Evolutionary conservation across 1,284 basidiomycete genomes (phyloP), one percentile per base, ranked within the genome.

Genomic region (Schizopora paradoxa): DNA sequence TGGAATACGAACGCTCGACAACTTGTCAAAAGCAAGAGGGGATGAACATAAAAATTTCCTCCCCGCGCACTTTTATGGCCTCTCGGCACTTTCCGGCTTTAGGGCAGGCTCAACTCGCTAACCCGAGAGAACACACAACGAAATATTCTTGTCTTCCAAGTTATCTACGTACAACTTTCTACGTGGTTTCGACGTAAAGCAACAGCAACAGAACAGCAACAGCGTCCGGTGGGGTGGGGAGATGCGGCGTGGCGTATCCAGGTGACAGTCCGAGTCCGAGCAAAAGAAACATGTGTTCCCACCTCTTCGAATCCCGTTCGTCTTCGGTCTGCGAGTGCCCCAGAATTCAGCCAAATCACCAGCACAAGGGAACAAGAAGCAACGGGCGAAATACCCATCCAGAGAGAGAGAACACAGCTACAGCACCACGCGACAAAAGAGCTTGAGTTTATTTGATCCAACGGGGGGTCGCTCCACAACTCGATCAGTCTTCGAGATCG

Each of bases 11-110:
- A 68, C 65, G 65, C 65, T 53, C 66, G 73, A 74, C 74, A 64
- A 70, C 54, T 72, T 67, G 59, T 36, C 60, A 61, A 76, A 70
- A 76, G 63, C 70, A 68, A 69, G 74, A 79, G 82, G 79, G 83
- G 79, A 69, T 75, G 54, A 51, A 47, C 43, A 42, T 51, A 41
- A 36, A 35, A 41, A 23, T 21, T 14, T 11, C 21, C 16, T 13
- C 10, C 2, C 19, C 41, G 5, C 4, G 14, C 19, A 41, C 32
- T 32, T 14, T 21, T 16, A 4, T 6, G n/a, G n/a, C n/a, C n/a
- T n/a, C n/a, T n/a, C n/a, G n/a, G n/a, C 10, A 6, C 27, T 2
- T 2, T 5, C n/a, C 5, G 21, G 32, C 22, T 62, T 66, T 56
- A 64, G 65, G 62, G 62, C 55, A 43, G 64, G 45, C 54, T 50